Percentiles rank a stretch among this genome's conserved stretches.
Conservation (phyloP, 371 early-diverging fungal species). For the Mucor circinelloides region DNA sequence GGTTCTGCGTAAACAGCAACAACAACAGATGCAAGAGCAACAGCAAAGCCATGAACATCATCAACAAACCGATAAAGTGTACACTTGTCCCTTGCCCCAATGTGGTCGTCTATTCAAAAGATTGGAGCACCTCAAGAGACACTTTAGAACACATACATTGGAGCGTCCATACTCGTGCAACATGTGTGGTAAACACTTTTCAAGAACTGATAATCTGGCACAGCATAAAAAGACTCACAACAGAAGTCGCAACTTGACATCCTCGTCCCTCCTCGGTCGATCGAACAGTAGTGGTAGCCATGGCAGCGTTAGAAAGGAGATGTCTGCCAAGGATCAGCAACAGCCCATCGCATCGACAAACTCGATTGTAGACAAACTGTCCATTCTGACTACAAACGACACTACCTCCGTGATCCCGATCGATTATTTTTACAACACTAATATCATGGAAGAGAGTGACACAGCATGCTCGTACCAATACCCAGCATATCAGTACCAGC, state of each 20-base stretch:
- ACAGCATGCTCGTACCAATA: not conserved
- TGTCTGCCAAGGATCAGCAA: not conserved
- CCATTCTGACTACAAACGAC: conserved; percentile 1
- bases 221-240: conserved; percentile 84
- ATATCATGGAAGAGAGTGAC: not conserved
- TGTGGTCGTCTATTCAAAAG: conserved; percentile 69
- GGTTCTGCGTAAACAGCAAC: not conserved
- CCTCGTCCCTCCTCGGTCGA: conserved; percentile 2
- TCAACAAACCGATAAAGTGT: conserved; percentile 5
- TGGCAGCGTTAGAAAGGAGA: not conserved
- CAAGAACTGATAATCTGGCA: conserved; percentile 81
- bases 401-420: not conserved
- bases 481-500: not conserved
- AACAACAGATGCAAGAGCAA: not conserved
- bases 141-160: conserved; percentile 79
- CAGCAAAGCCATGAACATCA: not conserved
- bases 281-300: conserved; percentile 2
- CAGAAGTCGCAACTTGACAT: conserved; percentile 7
- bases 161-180: conserved; percentile 75
- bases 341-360: not conserved
- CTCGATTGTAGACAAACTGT: conserved; percentile 1
- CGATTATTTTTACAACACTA: not conserved
- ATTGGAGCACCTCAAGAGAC: conserved; percentile 82
- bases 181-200: conserved; percentile 80
- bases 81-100: conserved; percentile 40